phyloP scores from a whole-genome alignment of 305 asterid genomes.

The Galium porrigens region DNA sequence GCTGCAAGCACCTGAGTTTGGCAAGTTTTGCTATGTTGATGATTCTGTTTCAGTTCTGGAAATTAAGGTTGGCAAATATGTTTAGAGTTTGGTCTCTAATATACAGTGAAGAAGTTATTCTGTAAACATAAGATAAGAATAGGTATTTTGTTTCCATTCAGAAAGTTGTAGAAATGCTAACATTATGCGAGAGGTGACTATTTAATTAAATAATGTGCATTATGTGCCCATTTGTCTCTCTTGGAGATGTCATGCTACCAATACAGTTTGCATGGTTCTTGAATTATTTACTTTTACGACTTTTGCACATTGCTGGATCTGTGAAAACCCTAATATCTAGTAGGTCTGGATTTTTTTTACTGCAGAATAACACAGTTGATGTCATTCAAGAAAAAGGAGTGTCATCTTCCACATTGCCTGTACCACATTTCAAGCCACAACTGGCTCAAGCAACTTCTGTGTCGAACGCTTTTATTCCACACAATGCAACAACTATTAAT shows the following conservation, averaged over 20 bases:
- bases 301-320: neutral
- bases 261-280: neutral
- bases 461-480: slow-evolving; percentile 30
- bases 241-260: neutral
- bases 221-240: neutral
- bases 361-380: slow-evolving; percentile 41
- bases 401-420: slow-evolving; percentile 32
- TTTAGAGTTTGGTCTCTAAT: neutral
- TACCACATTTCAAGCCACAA: slow-evolving; percentile 33
- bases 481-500: slow-evolving; percentile 28
- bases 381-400: slow-evolving; percentile 33
- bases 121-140: neutral
- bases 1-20: neutral
- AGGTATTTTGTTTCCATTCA: neutral
- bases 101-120: neutral
- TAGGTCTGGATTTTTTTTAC: slow-evolving; percentile 16
- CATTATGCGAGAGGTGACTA: neutral
- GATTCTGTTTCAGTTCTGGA: neutral
- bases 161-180: neutral
- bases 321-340: neutral
- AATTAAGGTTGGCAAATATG: neutral
- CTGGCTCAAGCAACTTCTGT: slow-evolving; percentile 35
- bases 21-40: neutral
- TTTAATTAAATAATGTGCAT: neutral
- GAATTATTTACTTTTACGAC: neutral